These are phyloP conservation scores for Talaromyces stipitatus DNA, from an alignment of 495 filamentous ascomycete genomes.

Conservation along the genomic window DNA sequence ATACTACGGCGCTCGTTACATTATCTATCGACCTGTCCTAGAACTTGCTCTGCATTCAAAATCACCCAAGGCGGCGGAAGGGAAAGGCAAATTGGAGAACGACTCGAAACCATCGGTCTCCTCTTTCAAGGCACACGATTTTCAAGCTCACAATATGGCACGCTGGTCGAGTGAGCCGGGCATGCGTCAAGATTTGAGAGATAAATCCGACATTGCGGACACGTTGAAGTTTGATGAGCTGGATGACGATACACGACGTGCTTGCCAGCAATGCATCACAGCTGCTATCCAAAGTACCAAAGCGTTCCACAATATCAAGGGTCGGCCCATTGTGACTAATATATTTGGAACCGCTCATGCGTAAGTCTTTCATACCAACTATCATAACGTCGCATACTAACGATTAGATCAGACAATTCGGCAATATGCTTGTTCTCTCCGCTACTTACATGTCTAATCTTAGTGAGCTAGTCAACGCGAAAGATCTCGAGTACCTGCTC, in stretches of 20 bases:
- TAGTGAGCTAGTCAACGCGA: conserved; percentile 37
- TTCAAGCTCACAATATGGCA: conserved; percentile 21
- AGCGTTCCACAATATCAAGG: conserved; percentile 66
- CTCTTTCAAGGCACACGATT: conserved; percentile 5
- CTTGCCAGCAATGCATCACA: conserved; percentile 53
- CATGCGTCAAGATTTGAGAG: conserved; percentile 4
- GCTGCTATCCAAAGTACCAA: conserved; percentile 78
- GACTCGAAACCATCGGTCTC: not conserved
- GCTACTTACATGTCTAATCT: conserved; percentile 64
- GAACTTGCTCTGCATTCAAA: conserved; percentile 51
- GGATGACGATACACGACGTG: conserved; percentile 30
- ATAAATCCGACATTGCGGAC: not conserved
- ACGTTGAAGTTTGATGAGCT: not conserved
- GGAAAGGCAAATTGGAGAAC: conserved; percentile 9
- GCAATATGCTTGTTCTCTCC: conserved; percentile 82
- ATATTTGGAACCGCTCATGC: conserved; percentile 94
- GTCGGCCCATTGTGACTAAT: conserved; percentile 80
- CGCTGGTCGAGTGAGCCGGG: conserved; percentile 32
- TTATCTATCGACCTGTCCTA: conserved; percentile 80
- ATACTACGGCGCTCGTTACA: conserved; percentile 85
- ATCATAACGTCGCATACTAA: not conserved
- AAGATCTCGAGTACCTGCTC: conserved; percentile 41
- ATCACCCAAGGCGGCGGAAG: conserved; percentile 12
- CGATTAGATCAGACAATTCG: conserved; percentile 71
- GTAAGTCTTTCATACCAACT: conserved; percentile 50